Evolutionary conservation across 257 asterid genomes (phyloP).

Genomic region (Osmanthus fragrans): DNA sequence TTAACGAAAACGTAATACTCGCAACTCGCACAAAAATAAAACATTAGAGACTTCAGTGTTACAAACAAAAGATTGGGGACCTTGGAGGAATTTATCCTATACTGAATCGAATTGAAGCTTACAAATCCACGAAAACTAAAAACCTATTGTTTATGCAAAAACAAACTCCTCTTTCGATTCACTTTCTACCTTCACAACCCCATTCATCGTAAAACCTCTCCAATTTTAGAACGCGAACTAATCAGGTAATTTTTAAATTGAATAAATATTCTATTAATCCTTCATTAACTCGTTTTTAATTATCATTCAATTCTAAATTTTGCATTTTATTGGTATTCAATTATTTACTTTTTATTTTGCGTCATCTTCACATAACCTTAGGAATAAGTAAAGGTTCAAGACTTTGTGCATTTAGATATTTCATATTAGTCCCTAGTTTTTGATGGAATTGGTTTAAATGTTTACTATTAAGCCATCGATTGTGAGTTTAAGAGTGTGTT

Average conservation of each 20-base stretch:
- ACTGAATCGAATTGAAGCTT: no score
- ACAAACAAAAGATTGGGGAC: no score
- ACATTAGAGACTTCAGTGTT: no score
- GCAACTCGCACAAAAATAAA: no score
- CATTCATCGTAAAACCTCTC: slow-evolving; percentile 25
- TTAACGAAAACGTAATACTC: no score
- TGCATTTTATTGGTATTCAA: background rate
- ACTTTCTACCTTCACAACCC: slow-evolving; percentile 25
- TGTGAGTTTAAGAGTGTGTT: no score
- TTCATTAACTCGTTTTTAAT: background rate
- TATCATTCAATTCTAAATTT: background rate
- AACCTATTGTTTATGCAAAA: slow-evolving; percentile 31
- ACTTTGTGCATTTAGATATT: no score
- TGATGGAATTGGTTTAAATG: no score
- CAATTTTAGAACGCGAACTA: slow-evolving; percentile 9
- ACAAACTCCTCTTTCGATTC: background rate
- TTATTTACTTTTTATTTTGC: slow-evolving; percentile 12
- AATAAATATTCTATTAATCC: no score
- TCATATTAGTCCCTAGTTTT: no score
- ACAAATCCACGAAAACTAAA: background rate
- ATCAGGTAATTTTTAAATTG: background rate
- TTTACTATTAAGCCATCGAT: no score
- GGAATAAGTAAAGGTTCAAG: background rate
- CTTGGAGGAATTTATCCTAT: background rate
- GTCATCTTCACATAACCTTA: slow-evolving; percentile 16